Base-by-base conservation (phyloP, 257 asterid genomes). In the Lantana camara region DNA sequence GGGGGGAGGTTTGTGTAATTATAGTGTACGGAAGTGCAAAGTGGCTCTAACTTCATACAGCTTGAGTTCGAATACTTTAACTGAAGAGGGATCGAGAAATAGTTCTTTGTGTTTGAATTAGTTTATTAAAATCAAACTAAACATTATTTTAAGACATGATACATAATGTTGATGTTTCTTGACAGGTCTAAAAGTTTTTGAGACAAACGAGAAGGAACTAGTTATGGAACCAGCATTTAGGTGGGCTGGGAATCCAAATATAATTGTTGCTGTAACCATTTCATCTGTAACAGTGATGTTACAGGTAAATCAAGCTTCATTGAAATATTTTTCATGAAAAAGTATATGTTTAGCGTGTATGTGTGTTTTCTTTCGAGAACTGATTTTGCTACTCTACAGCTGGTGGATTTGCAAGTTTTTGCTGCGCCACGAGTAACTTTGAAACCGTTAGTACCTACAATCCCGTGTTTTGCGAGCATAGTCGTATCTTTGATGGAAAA, bases 161-260 rank as follows among this genome's bases (percentile, higher is more conserved):
- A 37, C 23, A 11, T 20, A 44, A 29, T 44, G 24, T 42, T 63
- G 57, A 58, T 64, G 20, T 58, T 49, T 21, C 41, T 63, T 66
- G 62, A 21, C 83, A 91, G 96, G 98, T 48, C 82, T 91, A 34
- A 91, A 88, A 75, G 85, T 88, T 29, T 77, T 70, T 15, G 96
- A 88, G 77, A 88, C 98, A 23, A 91, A 91, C 53, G 98, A 91
- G 82, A 88, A 63, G 58, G 94, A 91, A 63, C 74, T 91, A 35
- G 98, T 91, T 23, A 76, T 91, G 79, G 95, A 91, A 80, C 94
- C 98, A 24, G 87, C 79, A 56, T 69, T 91, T 49, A 73, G 77
- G 66, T 91, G 96, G 98, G 96, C 93, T 8, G 96, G 96, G n/a
- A 88, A 91, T 77, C 86, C 96, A 4, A 82, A 82, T 53, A 85